Conservation (phyloP, 768 basidiomycete species). For the Rhizopogon salebrosus region DNA sequence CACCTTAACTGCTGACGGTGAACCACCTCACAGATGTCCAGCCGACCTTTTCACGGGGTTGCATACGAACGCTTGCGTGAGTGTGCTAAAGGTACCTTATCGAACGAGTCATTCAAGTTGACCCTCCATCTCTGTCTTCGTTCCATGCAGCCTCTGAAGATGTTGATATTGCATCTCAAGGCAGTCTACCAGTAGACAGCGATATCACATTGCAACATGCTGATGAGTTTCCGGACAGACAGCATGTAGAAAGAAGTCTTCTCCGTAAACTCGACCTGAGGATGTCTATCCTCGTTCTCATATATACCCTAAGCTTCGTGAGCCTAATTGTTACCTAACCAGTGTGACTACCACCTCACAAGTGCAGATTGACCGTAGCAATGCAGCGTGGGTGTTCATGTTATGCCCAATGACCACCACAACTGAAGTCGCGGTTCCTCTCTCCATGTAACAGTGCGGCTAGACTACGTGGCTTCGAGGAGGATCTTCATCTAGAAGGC, state of each 20-base stretch:
- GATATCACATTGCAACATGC: background rate
- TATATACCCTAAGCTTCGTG: conserved; percentile 32
- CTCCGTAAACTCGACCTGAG: conserved; percentile 29
- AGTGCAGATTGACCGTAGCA: conserved; percentile 63
- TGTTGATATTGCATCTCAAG: background rate
- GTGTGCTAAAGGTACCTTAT: background rate
- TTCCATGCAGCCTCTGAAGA: conserved; percentile 1
- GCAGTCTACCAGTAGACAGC: background rate
- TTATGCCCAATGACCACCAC: background rate
- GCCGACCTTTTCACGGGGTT: conserved; percentile 5
- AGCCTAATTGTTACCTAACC: conserved; percentile 3
- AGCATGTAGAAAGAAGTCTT: conserved; percentile 36
- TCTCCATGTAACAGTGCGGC: conserved; percentile 48
- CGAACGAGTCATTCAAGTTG: background rate
- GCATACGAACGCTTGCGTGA: conserved; percentile 14
- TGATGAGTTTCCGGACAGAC: conserved; percentile 16
- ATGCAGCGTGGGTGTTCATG: conserved; percentile 45
- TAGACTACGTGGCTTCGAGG: conserved; percentile 65
- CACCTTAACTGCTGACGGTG: too few relatives aligned
- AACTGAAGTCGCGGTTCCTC: background rate
- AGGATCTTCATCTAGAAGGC: conserved; percentile 57
- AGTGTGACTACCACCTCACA: background rate
- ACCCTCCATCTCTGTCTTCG: background rate
- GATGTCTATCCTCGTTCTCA: conserved; percentile 30
- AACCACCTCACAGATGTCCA: conserved; percentile 3